Base-by-base conservation (phyloP, 2,329 filamentous ascomycete species). In the Blumeria hordei region DNA sequence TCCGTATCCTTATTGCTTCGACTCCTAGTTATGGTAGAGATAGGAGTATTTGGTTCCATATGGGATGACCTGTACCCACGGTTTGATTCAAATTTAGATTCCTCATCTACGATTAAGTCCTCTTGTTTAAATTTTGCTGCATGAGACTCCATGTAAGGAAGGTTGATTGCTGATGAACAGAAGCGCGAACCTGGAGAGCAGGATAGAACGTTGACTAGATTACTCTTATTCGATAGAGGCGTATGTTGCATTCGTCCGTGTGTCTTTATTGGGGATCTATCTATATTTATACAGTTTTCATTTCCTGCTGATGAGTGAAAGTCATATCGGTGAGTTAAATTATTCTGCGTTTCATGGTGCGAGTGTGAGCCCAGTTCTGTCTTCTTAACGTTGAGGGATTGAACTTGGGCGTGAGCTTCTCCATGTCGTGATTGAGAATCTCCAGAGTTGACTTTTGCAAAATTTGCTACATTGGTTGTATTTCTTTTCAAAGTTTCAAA, bases 391-490 rank as follows among this genome's bases (percentile, higher is more conserved):
- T 28, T 58, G 57, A 55, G 59, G 50, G 35, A 59, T 57, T 14
- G 60, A 9, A 60, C 43, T n/a, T 60, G 60, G 44, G 62, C 59
- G 5, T 55, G 58, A 51, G 59, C 60, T 18, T 62, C 56, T 54
- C 55, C 55, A n/a, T 55, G 32, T 36, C 33, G 16, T 8, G 53
- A 41, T 47, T 28, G 16, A 16, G 41, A 18, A 76, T 58, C 72
- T 72, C 54, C 74, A 70, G 47, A 80, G 60, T 2, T 79, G 74
- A 14, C 72, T 69, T 60, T 74, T 71, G 3, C 74, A 74, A 57
- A 81, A 76, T 8, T 69, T 66, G n/a, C 76, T 72, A 39, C 72
- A 72, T 6, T 69, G 64, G 57, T 78, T 74, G 16, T 74, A 72
- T 49, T 76, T 70, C 35, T 72, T 69, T 58, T 75, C 74, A 37